Conservation (phyloP, 23 red algal genomes). For the Chondrus crispus region DNA sequence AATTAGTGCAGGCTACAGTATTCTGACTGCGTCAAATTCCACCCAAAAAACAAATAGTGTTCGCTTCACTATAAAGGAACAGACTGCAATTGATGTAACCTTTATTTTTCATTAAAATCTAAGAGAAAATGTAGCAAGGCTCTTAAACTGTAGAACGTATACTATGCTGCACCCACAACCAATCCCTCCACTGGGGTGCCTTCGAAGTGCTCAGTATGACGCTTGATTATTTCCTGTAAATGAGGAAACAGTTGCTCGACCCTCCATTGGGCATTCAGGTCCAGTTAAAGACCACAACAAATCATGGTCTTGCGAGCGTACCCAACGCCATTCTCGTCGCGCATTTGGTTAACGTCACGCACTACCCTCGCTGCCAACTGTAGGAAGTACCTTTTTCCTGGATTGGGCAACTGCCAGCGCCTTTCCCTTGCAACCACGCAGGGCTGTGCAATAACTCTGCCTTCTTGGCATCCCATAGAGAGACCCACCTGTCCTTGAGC, state of each 20-base stretch:
- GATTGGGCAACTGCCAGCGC: conserved; percentile 15
- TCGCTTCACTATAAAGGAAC: too few species aligned
- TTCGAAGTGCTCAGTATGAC: not conserved
- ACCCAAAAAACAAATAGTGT: too few species aligned
- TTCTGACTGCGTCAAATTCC: too few species aligned
- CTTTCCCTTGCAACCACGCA: not conserved
- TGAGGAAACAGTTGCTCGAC: not conserved
- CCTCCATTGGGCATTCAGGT: not conserved
- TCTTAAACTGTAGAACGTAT: too few species aligned
- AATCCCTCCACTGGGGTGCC: not conserved
- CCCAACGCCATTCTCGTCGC: not conserved
- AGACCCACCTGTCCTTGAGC: not conserved
- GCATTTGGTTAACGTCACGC: not conserved
- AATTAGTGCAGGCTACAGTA: too few species aligned
- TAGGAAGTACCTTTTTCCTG: not conserved
- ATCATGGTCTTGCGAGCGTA: conserved; percentile 13
- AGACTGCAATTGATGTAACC: too few species aligned
- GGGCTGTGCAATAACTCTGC: not conserved
- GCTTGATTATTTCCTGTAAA: not conserved
- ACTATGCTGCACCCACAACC: too few species aligned
- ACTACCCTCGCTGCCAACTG: not conserved
- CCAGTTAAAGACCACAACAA: not conserved
- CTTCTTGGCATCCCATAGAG: not conserved
- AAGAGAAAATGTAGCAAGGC: too few species aligned
- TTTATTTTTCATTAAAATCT: too few species aligned